Base-by-base conservation (phyloP, 805 yeast genomes). In the Cyberlindnera bimundalis region DNA sequence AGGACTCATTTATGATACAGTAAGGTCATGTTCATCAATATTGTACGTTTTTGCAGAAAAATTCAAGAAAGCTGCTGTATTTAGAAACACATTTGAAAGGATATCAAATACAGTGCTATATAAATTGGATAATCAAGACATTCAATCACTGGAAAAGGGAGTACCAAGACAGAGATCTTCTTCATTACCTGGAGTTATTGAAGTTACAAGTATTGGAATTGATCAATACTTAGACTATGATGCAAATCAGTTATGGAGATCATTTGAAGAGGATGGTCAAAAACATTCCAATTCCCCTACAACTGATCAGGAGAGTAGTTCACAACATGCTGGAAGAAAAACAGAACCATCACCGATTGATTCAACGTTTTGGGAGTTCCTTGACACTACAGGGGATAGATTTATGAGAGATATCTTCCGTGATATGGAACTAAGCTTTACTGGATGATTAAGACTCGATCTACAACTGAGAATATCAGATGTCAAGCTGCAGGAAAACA, bases 51-150 rank as follows among this genome's bases (percentile, higher is more conserved):
- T 60, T 24, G 61, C 64, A 13, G 64, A 60, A 41, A 50, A 51
- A 32, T 62, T 61, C 52, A 42, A 44, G 21, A 40, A 47, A 2
- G 61, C 64, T 2, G 33, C 38, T 3, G 43, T 50, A 12, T 62
- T 61, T 42, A 40, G 63, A 23, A 57, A 60, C 37, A 51, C 61
- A 2, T 62, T 59, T 42, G 64, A 60, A 14, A 47, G 55, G 33
- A 28, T 61, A 18, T 47, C 60, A 5, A 53, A 43, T 19, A 31
- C 50, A 12, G 52, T 53, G 16, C 23, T 51, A 31, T 28, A 33
- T n/a, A 43, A 40, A 15, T 7, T 51, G 21, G 56, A 53, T 18
- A 37, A 32, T 10, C 35, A 25, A 6, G 32, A 18, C 16, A 24
- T 8, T 14, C 19, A 15, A 10, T 8, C 13, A 13, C 6, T 15